Base-by-base conservation (phyloP, 2,329 filamentous ascomycete species). In the Triangularia setosa region DNA sequence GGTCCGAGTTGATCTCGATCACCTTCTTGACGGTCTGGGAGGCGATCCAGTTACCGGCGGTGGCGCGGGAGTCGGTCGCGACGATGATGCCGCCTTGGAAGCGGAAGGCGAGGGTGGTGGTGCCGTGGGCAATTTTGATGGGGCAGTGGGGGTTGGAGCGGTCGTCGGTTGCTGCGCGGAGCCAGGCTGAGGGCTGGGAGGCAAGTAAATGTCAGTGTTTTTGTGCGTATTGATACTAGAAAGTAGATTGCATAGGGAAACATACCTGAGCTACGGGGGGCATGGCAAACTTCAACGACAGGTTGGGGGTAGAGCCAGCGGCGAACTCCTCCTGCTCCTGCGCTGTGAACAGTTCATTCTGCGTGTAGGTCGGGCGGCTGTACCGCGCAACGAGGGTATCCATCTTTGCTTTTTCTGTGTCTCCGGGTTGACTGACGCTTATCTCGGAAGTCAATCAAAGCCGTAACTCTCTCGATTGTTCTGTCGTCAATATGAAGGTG, bases 21-120 rank as follows among this genome's bases (percentile, higher is more conserved):
- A 99, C 95, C 86, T 99, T 99, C 88, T 99, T 99, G 76, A 99
- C 95, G 61, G 95, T 99, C 85, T 99, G 95, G 81, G 92, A 96
- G 70, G 95, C 95, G 80, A 99, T 99, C 95, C 95, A 99, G 86
- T 95, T 96, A 74, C 95, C 95, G 28, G 95, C 94, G 57, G 95
- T 97, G 66, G 95, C 95, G 81, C 95, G 89, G 66, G 95, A 99
- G 81, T 99, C 95, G 65, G 95, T 99, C 62, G 94, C 94, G 60
- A 99, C 94, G 75, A 99, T 96, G 80, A 99, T 98, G 76, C 95
- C 95, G 74, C 93, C 93, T 81, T 98, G 89, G 85, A 98, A 99
- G 76, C 94, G 89, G 86, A 99, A 99, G 68, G 93, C 94, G 67
- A 99, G 88, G 60, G 95, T 99, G 65, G 95, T 99, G 67, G 95